These are phyloP conservation scores for Didymosphaeria variabile DNA, from an alignment of 2,329 filamentous ascomycete genomes.

Conservation along the genomic window DNA sequence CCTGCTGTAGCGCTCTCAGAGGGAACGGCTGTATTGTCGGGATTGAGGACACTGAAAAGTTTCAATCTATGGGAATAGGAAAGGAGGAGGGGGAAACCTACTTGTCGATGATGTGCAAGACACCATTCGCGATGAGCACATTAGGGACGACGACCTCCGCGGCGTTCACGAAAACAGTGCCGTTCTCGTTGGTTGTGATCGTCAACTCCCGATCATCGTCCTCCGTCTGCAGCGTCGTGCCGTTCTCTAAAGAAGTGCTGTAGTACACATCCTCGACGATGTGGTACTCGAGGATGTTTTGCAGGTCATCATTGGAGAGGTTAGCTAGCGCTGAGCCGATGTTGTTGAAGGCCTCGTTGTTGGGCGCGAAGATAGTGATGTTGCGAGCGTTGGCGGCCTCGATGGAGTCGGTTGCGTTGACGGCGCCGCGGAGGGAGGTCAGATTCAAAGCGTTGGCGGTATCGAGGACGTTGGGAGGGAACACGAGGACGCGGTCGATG, in stretches of 20 bases:
- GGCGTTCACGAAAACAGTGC: slow-evolving; percentile 55
- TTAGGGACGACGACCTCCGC: slow-evolving; percentile 54
- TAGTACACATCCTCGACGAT: slow-evolving; percentile 67
- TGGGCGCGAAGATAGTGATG: slow-evolving; percentile 72
- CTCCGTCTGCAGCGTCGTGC: slow-evolving; percentile 48
- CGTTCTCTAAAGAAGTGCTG: slow-evolving; percentile 56
- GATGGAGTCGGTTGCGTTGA: slow-evolving; percentile 51
- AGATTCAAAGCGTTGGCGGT: slow-evolving; percentile 49
- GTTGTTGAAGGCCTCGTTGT: slow-evolving; percentile 66
- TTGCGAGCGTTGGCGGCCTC: slow-evolving; percentile 55
- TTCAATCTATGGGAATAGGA: not conserved
- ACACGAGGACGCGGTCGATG: slow-evolving; percentile 54
- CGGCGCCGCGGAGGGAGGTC: slow-evolving; percentile 53
- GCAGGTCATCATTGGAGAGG: slow-evolving; percentile 59
- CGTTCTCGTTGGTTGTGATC: slow-evolving; percentile 46
- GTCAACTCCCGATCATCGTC: slow-evolving; percentile 50
- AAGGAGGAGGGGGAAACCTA: slow-evolving; percentile 21
- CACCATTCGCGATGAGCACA: slow-evolving; percentile 56
- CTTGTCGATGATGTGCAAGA: slow-evolving; percentile 63
- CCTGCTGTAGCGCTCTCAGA: slow-evolving; percentile 58
- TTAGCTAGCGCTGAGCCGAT: slow-evolving; percentile 63
- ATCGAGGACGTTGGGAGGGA: slow-evolving; percentile 46
- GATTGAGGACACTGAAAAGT: slow-evolving; percentile 61
- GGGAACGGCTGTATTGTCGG: slow-evolving; percentile 55
- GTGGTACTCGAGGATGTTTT: slow-evolving; percentile 69